phyloP scores from a whole-genome alignment of 768 basidiomycete species.

The Lactarius deliciosus region DNA sequence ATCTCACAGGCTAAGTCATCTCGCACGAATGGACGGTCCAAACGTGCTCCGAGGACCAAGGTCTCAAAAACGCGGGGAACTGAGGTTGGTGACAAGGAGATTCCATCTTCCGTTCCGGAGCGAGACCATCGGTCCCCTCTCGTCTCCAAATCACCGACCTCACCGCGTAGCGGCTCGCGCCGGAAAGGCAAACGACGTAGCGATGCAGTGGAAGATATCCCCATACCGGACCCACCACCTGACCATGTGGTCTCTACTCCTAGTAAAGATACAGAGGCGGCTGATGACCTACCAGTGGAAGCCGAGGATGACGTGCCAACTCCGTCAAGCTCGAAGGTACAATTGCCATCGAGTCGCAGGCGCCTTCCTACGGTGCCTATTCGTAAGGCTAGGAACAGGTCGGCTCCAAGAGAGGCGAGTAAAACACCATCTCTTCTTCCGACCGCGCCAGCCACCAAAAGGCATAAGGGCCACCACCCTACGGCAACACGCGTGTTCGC shows the following conservation, averaged over 20 bases:
- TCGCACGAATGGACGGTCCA: conserved; percentile 18
- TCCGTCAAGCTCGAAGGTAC: conserved; percentile 24
- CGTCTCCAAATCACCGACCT: conserved; percentile 21
- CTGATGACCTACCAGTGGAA: conserved; percentile 45
- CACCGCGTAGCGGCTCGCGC: conserved; percentile 1
- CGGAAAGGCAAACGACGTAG: conserved; percentile 7
- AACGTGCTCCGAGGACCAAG: conserved; percentile 7
- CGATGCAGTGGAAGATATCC: not conserved
- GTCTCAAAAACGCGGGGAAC: not conserved
- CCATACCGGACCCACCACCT: conserved; percentile 7
- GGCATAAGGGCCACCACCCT: conserved; percentile 27
- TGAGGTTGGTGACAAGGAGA: conserved; percentile 4
- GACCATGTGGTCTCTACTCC: conserved; percentile 32
- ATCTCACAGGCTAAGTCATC: conserved; percentile 8
- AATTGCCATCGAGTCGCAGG: conserved; percentile 48
- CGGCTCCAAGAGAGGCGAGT: conserved; percentile 27
- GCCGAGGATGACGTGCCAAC: conserved; percentile 32
- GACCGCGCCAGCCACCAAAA: conserved; percentile 27
- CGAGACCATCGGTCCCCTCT: conserved; percentile 40
- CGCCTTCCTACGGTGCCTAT: conserved; percentile 35
- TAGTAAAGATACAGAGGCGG: conserved; percentile 44
- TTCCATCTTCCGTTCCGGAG: conserved; percentile 59
- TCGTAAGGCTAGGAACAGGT: conserved; percentile 33
- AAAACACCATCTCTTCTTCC: conserved; percentile 32
- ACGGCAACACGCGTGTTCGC: conserved; percentile 65